These are phyloP conservation scores for Serendipita sp. DNA, from an alignment of 768 basidiomycete genomes.

Conservation along the genomic window DNA sequence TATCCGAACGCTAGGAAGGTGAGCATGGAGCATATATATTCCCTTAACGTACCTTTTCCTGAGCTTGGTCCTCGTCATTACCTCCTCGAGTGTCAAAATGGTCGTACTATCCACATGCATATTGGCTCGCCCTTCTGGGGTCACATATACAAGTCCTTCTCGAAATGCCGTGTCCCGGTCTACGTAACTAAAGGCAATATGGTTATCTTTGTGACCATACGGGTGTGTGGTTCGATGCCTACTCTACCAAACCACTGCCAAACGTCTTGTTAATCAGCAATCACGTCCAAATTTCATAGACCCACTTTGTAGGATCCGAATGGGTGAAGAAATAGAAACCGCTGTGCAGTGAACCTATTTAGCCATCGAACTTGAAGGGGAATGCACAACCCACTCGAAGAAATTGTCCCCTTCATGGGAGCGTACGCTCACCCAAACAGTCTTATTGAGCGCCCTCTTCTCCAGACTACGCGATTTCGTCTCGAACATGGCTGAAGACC, in stretches of 20 bases:
- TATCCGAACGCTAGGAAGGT: slow-evolving; percentile 52
- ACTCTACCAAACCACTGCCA: slow-evolving; percentile 56
- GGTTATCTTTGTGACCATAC: slow-evolving; percentile 11
- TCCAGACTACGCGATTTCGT: neutral
- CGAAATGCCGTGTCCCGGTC: slow-evolving; percentile 35
- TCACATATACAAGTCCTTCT: slow-evolving; percentile 39
- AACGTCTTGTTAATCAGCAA: slow-evolving; percentile 13
- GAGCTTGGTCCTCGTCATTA: neutral
- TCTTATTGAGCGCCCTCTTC: neutral
- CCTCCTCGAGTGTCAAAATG: slow-evolving; percentile 34
- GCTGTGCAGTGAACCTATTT: slow-evolving; percentile 20
- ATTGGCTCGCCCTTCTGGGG: slow-evolving; percentile 41
- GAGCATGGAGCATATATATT: neutral
- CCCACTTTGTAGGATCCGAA: slow-evolving; percentile 53
- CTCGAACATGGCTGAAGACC: too few species aligned
- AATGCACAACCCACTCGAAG: slow-evolving; percentile 41
- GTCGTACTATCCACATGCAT: slow-evolving; percentile 67
- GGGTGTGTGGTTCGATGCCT: slow-evolving; percentile 18
- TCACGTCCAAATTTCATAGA: slow-evolving; percentile 9
- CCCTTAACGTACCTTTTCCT: neutral
- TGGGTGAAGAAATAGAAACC: slow-evolving; percentile 44
- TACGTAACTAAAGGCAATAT: slow-evolving; percentile 37
- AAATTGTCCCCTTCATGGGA: slow-evolving; percentile 50
- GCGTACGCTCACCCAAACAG: slow-evolving; percentile 51
- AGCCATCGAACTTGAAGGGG: too few species aligned